These are phyloP conservation scores for Tinospora cordifolia DNA, from an alignment of 164 flowering plant genomes.

Conservation along the genomic window DNA sequence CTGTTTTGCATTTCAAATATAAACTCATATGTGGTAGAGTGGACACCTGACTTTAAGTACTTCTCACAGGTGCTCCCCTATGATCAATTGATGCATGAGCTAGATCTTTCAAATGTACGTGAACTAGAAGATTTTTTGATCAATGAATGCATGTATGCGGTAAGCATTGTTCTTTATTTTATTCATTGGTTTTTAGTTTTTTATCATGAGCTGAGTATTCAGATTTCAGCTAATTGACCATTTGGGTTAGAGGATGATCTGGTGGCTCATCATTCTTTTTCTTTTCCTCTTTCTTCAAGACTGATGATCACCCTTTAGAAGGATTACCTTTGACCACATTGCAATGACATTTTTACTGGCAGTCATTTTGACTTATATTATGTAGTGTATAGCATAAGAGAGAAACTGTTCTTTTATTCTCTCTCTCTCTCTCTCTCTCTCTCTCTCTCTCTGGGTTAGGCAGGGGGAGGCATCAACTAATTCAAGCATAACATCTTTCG, in stretches of 20 bases:
- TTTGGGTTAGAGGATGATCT: background rate
- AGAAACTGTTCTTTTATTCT: too few species aligned
- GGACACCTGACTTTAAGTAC: background rate
- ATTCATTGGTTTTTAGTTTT: background rate
- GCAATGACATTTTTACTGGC: background rate
- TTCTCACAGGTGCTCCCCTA: slow-evolving; percentile 69
- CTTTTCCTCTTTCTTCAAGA: too few species aligned
- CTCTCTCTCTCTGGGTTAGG: too few species aligned
- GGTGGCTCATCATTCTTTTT: background rate
- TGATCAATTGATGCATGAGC: slow-evolving; percentile 76
- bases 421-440: too few species aligned
- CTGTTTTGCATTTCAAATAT: background rate
- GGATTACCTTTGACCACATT: background rate
- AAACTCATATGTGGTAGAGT: background rate
- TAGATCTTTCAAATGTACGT: slow-evolving; percentile 90
- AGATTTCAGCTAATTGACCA: background rate
- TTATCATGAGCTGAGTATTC: background rate
- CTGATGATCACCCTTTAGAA: background rate
- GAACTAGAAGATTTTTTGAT: slow-evolving; percentile 97
- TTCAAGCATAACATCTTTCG: too few species aligned
- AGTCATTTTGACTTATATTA: background rate
- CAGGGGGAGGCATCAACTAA: too few species aligned
- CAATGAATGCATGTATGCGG: slow-evolving; percentile 98
- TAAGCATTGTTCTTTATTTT: slow-evolving; percentile 30
- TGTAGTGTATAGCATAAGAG: background rate